Evolutionary conservation across 2,329 filamentous ascomycete genomes (phyloP), one percentile per base, ranked within the genome.

Genomic region (Lanzia echinophila): DNA sequence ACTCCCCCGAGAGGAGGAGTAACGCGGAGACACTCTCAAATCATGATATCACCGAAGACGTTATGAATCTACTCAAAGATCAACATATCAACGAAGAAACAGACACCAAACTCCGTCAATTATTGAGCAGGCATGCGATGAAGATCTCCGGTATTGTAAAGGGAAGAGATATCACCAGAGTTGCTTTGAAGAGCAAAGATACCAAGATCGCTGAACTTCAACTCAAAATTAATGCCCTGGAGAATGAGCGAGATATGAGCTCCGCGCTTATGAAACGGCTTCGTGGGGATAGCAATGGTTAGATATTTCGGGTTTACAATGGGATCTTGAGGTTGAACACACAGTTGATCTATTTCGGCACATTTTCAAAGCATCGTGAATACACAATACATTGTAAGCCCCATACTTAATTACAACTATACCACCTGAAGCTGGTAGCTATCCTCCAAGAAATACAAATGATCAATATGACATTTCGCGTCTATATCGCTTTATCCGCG

Each of bases 131-230:
- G 43, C 76, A 87, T 59, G 78, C 80, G 15, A 69, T 83, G 49
- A 77, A 75, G 49, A 75, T 77, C 0, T 79, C 78, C 62, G 87
- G 87, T 0, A 74, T 87, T 19, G 73, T 75, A 38, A 78, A 78
- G 57, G 85, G 86, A 0, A 74, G 87, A 2, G 86, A 92, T 56
- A 78, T 85, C 6, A 77, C 79, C 3, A 72, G 87, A n/a, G 68
- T 79, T 8, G 79, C 77, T 3, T 64, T 88, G 33, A 83, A 81
- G 64, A 74, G 76, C 4, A 84, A 83, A 59, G 84, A 92, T 73
- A 70, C 81, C 66, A 72, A 83, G 71, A 73, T 86, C 67, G 70
- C 76, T 68, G 74, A 87, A 68, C 70, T 95, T 70, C 78, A 84
- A 72, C 72, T 87, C 65, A 72, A 85, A 61, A 73, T 95, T 75